These are phyloP conservation scores for Pichia ethanolica DNA, from an alignment of 805 yeast species.

Conservation along the genomic window DNA sequence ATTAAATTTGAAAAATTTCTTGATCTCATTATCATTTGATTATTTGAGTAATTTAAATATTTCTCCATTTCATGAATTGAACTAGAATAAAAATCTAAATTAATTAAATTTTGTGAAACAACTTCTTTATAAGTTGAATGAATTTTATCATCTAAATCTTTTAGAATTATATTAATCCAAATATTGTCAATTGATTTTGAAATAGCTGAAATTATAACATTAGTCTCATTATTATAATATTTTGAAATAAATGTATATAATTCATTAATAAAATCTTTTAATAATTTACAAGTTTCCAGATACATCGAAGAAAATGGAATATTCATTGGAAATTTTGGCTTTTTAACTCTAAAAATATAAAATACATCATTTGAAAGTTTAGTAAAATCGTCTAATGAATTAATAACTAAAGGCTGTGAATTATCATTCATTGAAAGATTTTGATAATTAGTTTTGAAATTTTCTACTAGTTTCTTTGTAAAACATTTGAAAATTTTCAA, in stretches of 20 bases:
- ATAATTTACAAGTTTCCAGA: constrained; percentile 75
- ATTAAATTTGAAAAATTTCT: constrained; percentile 20
- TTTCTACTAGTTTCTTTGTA: constrained; percentile 45
- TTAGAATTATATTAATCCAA: constrained; percentile 60
- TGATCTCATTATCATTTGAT: constrained; percentile 32
- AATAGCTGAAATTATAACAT: constrained; percentile 52
- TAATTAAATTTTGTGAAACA: constrained; percentile 79
- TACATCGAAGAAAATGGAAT: constrained; percentile 86
- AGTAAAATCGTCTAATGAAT: constrained; percentile 50
- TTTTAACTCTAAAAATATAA: constrained; percentile 17
- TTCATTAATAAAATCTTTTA: constrained; percentile 57
- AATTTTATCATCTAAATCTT: constrained; percentile 51
- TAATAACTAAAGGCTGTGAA: constrained; percentile 77
- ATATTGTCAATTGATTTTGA: constrained; percentile 60
- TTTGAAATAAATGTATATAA: constrained; percentile 58
- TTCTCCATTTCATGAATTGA: constrained; percentile 67
- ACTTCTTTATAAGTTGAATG: constrained; percentile 79
- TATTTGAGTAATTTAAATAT: constrained; percentile 24
- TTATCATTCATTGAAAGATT: constrained; percentile 68
- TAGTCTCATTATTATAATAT: constrained; percentile 56
- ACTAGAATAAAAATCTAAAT: constrained; percentile 76
- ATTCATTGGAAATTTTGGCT: constrained; percentile 45
- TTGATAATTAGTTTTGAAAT: constrained; percentile 55
- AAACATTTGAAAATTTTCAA: constrained; percentile 51
- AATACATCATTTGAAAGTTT: constrained; percentile 44